These are phyloP conservation scores for Daldinia loculata DNA, from an alignment of 495 filamentous ascomycete genomes.

Conservation along the genomic window DNA sequence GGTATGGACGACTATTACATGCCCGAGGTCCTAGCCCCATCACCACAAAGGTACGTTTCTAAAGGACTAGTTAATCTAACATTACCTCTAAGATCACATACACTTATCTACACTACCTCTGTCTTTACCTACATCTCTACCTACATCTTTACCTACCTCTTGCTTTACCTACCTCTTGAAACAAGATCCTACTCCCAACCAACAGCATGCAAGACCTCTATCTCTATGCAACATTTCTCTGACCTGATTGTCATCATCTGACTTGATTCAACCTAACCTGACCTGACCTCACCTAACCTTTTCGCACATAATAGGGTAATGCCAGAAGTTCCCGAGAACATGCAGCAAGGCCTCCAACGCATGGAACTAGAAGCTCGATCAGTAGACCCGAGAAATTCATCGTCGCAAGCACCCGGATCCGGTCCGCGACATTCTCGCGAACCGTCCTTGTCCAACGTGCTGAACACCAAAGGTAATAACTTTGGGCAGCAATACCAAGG, in stretches of 20 bases:
- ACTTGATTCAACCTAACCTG: constrained; percentile 5
- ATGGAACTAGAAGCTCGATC: constrained; percentile 81
- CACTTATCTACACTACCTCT: neutral
- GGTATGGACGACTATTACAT: constrained; percentile 88
- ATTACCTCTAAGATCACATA: neutral
- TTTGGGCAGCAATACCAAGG: constrained; percentile 48
- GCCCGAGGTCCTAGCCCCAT: constrained; percentile 69
- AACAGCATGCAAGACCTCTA: constrained; percentile 2
- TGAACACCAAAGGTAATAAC: constrained; percentile 42
- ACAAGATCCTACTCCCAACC: neutral
- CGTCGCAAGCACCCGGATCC: constrained; percentile 33
- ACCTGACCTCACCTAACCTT: constrained; percentile 27
- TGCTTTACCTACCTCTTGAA: neutral
- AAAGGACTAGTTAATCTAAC: constrained; percentile 9
- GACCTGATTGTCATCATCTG: constrained; percentile 24
- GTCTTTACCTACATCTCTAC: neutral
- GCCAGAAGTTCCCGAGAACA: constrained; percentile 73
- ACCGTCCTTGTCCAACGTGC: constrained; percentile 44
- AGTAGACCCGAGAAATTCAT: constrained; percentile 49
- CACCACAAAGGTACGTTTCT: constrained; percentile 83
- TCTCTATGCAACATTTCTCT: constrained; percentile 6
- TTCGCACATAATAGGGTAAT: constrained; percentile 55
- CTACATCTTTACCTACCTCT: neutral
- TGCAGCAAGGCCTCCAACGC: constrained; percentile 89
- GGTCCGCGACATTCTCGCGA: constrained; percentile 48